A percentile compares a stretch with the other conserved stretches of the same genome.
Conservation (phyloP, 495 filamentous ascomycete genomes). For the Trichoderma erinaceum region DNA sequence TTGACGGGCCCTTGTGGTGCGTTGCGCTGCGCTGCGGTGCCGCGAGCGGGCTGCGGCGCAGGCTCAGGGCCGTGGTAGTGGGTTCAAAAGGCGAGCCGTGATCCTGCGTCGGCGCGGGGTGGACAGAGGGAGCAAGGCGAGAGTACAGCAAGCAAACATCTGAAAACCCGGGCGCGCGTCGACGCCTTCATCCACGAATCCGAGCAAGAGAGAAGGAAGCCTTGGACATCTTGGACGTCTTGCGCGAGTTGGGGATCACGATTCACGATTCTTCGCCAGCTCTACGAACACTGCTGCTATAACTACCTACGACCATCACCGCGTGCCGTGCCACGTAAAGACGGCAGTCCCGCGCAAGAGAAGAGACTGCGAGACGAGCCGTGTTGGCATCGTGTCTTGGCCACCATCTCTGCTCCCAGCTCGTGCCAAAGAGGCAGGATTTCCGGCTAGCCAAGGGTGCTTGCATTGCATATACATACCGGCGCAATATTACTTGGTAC, state of each 20-base stretch:
- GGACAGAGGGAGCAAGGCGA: background rate
- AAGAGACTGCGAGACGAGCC: too few relatives aligned
- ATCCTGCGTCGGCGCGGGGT: background rate
- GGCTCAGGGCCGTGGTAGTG: background rate
- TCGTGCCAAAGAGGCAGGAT: conserved; percentile 2
- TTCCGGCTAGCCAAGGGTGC: conserved; percentile 7
- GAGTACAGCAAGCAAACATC: background rate
- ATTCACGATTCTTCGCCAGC: too few relatives aligned
- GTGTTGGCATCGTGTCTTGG: background rate
- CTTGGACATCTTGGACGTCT: too few relatives aligned
- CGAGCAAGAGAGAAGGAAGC: too few relatives aligned
- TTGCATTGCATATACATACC: background rate
- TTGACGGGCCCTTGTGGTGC: background rate
- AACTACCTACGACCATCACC: too few relatives aligned
- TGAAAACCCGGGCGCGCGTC: too few relatives aligned
- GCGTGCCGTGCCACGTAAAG: too few relatives aligned
- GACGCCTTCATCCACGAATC: too few relatives aligned
- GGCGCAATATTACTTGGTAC: background rate
- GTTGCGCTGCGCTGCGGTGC: background rate
- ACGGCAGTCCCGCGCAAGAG: too few relatives aligned
- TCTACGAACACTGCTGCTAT: too few relatives aligned
- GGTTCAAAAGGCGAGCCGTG: conserved; percentile 11
- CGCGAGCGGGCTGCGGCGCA: background rate
- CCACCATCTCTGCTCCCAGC: background rate
- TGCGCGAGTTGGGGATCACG: too few relatives aligned